These are phyloP conservation scores for Astragalus membranaceus DNA, from an alignment of 306 rosid species.

Conservation along the genomic window DNA sequence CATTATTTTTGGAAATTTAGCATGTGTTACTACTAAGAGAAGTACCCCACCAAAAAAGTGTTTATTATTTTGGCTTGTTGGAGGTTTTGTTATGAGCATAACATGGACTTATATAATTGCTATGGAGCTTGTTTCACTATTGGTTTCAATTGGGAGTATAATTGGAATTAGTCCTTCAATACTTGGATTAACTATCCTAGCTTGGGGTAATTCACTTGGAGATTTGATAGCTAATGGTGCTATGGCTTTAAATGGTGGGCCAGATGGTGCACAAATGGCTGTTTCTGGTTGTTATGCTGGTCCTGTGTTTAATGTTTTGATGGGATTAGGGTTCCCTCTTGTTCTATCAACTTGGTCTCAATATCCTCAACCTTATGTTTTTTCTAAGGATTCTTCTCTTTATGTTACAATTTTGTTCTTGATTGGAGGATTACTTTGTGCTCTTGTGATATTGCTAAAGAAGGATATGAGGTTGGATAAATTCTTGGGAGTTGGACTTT, in stretches of 20 bases:
- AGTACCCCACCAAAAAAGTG: constrained; percentile 55
- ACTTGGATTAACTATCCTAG: constrained; percentile 37
- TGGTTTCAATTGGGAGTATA: constrained; percentile 44
- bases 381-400: constrained; percentile 41
- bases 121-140: constrained; percentile 55
- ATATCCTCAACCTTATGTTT: constrained; percentile 36
- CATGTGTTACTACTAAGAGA: constrained; percentile 39
- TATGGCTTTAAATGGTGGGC: constrained; percentile 68
- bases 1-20: constrained; percentile 42
- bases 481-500: constrained; percentile 51
- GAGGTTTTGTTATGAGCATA: constrained; percentile 70
- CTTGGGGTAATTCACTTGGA: constrained; percentile 55
- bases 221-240: constrained; percentile 68
- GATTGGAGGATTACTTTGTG: constrained; percentile 66
- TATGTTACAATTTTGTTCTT: constrained; percentile 46
- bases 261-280: constrained; percentile 73
- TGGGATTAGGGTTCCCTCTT: constrained; percentile 68
- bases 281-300: constrained; percentile 78
- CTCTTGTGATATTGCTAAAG: constrained; percentile 56
- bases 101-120: constrained; percentile 77
- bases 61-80: constrained; percentile 60
- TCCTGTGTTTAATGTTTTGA: constrained; percentile 59
- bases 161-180: constrained; percentile 37
- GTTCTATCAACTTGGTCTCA: constrained; percentile 45
- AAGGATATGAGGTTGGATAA: constrained; percentile 60